Percentiles rank a stretch among this genome's conserved stretches.
These are phyloP conservation scores for Phytophthora pinifolia DNA, from an alignment of 352 stramenopile genomes.

Conservation along the genomic window DNA sequence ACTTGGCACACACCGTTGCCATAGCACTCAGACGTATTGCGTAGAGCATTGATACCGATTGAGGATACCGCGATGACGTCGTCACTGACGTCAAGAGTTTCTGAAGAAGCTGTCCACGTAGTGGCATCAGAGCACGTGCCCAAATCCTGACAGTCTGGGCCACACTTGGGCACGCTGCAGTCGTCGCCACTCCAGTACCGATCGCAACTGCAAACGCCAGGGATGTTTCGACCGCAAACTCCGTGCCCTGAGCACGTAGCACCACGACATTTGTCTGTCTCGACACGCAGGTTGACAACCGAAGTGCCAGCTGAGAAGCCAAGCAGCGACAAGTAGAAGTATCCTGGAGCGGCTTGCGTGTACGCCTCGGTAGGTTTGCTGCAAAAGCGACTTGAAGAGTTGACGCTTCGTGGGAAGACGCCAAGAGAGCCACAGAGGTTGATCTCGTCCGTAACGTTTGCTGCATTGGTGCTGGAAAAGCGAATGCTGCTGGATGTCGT, in stretches of 20 bases:
- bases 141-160: conserved; percentile 67
- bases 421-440: conserved; percentile 68
- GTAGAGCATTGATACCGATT: conserved; percentile 36
- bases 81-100: neutral
- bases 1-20: conserved; percentile 68
- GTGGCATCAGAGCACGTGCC: conserved; percentile 42
- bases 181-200: conserved; percentile 76
- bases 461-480: conserved; percentile 58
- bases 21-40: conserved; percentile 69
- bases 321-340: conserved; percentile 72
- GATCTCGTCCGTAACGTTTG: conserved; percentile 50
- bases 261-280: conserved; percentile 68
- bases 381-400: conserved; percentile 62
- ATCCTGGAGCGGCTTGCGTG: conserved; percentile 52
- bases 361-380: conserved; percentile 51
- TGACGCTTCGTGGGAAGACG: conserved; percentile 57
- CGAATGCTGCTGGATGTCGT: conserved; percentile 41
- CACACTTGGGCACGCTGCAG: conserved; percentile 72
- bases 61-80: conserved; percentile 12
- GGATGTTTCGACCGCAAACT: conserved; percentile 57
- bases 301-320: conserved; percentile 41
- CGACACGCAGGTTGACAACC: conserved; percentile 41
- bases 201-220: conserved; percentile 70
- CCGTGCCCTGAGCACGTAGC: conserved; percentile 64
- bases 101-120: conserved; percentile 4